phyloP scores from a whole-genome alignment of 805 yeast genomes.

The Pichia membranifaciens region DNA sequence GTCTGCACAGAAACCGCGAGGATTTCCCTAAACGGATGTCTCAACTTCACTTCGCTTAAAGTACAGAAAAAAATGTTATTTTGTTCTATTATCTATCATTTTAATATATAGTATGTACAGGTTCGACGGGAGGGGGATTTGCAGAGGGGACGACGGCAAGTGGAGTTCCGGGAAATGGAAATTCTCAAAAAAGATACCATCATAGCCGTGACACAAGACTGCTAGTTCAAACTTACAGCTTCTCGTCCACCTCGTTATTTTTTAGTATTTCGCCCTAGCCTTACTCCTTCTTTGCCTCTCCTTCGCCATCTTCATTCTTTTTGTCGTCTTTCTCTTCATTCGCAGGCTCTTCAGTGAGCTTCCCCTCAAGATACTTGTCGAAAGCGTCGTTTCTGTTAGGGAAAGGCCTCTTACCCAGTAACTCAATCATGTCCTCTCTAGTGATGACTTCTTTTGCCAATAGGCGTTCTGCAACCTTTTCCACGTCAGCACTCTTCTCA shows the following conservation, averaged over 20 bases:
- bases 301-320: neutral
- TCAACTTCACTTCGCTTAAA: neutral
- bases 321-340: conserved; percentile 1
- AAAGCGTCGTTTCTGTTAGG: conserved; percentile 80
- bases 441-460: conserved; percentile 71
- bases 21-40: neutral
- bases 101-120: neutral
- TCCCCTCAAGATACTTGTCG: conserved; percentile 67
- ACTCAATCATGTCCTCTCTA: conserved; percentile 70
- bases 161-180: too few relatives aligned
- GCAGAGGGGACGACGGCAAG: too few relatives aligned
- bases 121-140: too few relatives aligned
- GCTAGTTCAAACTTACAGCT: too few relatives aligned
- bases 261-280: too few relatives aligned
- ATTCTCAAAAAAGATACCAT: too few relatives aligned
- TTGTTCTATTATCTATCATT: too few relatives aligned
- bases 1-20: conserved; percentile 1
- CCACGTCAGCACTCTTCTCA: conserved; percentile 57
- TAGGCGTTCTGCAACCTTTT: conserved; percentile 67
- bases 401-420: conserved; percentile 75
- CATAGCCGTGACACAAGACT: too few relatives aligned
- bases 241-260: too few relatives aligned
- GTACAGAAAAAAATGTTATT: neutral
- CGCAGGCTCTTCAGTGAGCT: conserved; percentile 10
- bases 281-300: conserved; percentile 3